Conservation (phyloP, 805 yeast species). For the Citeromyces matritensis region DNA sequence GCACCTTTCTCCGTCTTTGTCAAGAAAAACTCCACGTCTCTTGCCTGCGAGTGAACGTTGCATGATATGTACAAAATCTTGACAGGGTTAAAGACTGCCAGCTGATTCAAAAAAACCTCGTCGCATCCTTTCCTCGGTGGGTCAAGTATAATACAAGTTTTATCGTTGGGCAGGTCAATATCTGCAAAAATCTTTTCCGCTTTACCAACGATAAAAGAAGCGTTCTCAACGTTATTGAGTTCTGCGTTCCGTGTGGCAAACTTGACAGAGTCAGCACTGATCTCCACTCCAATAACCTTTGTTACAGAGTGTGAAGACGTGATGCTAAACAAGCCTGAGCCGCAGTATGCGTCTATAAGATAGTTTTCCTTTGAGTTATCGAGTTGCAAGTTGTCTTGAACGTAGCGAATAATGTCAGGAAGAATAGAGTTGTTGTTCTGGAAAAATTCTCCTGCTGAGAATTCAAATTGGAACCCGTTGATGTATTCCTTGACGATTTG, state of each 20-base stretch:
- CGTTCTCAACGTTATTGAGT: conserved; percentile 60
- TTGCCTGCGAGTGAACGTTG: conserved; percentile 94
- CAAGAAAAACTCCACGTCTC: conserved; percentile 79
- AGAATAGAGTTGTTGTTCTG: conserved; percentile 90
- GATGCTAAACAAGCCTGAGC: conserved; percentile 85
- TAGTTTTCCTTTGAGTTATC: conserved; percentile 22
- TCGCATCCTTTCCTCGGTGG: conserved; percentile 98
- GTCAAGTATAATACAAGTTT: conserved; percentile 84
- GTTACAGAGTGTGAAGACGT: conserved; percentile 75
- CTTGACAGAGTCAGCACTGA: conserved; percentile 77
- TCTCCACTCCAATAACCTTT: conserved; percentile 84
- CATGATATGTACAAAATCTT: conserved; percentile 91
- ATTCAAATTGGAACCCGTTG: conserved; percentile 66
- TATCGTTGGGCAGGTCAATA: conserved; percentile 57
- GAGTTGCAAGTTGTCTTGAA: conserved; percentile 48
- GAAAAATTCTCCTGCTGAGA: conserved; percentile 91
- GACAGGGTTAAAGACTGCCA: conserved; percentile 71
- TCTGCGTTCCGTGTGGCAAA: conserved; percentile 78
- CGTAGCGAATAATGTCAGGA: conserved; percentile 73
- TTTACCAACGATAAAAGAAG: conserved; percentile 78
- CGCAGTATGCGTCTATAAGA: conserved; percentile 91
- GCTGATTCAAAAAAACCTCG: conserved; percentile 70
- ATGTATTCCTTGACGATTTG: conserved; percentile 69
- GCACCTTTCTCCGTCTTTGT: conserved; percentile 47
- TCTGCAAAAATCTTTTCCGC: conserved; percentile 81